A percentile compares a stretch with the other conserved stretches of the same genome.
Conservation (phyloP, 1,284 basidiomycete genomes). For the Schizophyllum amplum region DNA sequence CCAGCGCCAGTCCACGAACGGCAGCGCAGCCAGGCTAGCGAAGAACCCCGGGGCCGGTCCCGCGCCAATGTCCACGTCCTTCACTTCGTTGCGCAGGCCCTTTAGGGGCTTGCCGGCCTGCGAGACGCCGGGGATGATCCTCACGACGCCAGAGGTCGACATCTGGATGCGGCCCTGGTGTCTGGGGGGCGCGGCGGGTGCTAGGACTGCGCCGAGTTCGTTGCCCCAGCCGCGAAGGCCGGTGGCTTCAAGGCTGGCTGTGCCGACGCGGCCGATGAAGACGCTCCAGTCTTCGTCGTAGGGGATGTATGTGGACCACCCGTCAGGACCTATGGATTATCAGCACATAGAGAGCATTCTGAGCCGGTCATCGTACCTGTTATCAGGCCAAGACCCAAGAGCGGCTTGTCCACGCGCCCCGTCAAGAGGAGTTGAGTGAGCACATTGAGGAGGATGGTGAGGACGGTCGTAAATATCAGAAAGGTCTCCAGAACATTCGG, state of each 20-base stretch:
- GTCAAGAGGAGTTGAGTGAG: slow-evolving; percentile 55
- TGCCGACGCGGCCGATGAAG: slow-evolving; percentile 59
- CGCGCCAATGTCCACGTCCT: slow-evolving; percentile 27
- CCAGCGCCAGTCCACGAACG: slow-evolving; percentile 25
- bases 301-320: slow-evolving; percentile 20
- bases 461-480: slow-evolving; percentile 43
- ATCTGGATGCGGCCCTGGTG: slow-evolving; percentile 32
- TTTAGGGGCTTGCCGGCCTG: slow-evolving; percentile 2
- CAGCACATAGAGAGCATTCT: not conserved
- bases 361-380: not conserved
- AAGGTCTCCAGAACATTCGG: slow-evolving; percentile 62
- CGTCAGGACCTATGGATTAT: slow-evolving; percentile 5
- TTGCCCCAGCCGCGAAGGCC: slow-evolving; percentile 64
- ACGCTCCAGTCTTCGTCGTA: slow-evolving; percentile 70
- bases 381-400: slow-evolving; percentile 25
- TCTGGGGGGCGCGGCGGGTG: slow-evolving; percentile 19
- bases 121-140: slow-evolving; percentile 10
- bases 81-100: slow-evolving; percentile 45
- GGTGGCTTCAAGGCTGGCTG: slow-evolving; percentile 66
- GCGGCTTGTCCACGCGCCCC: slow-evolving; percentile 28
- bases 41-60: slow-evolving; percentile 22
- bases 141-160: slow-evolving; percentile 30
- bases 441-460: slow-evolving; percentile 50
- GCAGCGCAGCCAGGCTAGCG: slow-evolving; percentile 12
- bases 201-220: slow-evolving; percentile 48